Evolutionary conservation across 2,329 filamentous ascomycete genomes (phyloP), one percentile per base, ranked within the genome.

Genomic region (Phaeosphaeriaceae sp.): DNA sequence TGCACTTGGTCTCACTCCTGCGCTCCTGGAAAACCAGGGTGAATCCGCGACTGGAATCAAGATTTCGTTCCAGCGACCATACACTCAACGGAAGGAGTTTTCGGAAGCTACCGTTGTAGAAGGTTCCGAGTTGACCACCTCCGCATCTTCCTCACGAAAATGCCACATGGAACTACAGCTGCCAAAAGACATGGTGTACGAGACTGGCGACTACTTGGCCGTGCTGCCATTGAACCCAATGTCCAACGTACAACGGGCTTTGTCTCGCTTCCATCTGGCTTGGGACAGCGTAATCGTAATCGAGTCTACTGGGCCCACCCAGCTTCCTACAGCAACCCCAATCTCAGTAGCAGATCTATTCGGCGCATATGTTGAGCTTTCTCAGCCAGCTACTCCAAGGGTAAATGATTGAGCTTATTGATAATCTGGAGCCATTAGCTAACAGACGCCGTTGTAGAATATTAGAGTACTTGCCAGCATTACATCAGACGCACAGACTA

Each of bases 171-270:
- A 61, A 35, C 42, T 66, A 29, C 20, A 56, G 23, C 49, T 66
- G 16, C 74, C 74, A 3, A 56, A 61, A 11, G 68, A 59, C 5
- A 65, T 83, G 75, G 79, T 77, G 0, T 92, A 91, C 71, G 77
- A 80, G 35, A 81, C 85, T 1, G 89, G 88, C 12, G 89, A 92
- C 65, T 92, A 92, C 66, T 79, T 92, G 0, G 85, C 86, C 0
- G 76, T 90, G 2, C 76, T 90, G 1, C 88, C 89, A 0, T 72
- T 88, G 23, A 92, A 92, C 67, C 56, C 60, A 1, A 43, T 46
- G 1, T 50, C 50, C 18, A 55, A 21, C 29, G 50, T 58, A 16
- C 38, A 41, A 11, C 46, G 56, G 13, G 60, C 54, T 7, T 18
- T 63, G 20, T 15, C 18, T 7, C 44, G 21, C 5, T 63, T 57